A percentile compares a stretch with the other conserved stretches of the same genome.
Conservation (phyloP, 805 yeast genomes). For the Barnettozyma sp. region DNA sequence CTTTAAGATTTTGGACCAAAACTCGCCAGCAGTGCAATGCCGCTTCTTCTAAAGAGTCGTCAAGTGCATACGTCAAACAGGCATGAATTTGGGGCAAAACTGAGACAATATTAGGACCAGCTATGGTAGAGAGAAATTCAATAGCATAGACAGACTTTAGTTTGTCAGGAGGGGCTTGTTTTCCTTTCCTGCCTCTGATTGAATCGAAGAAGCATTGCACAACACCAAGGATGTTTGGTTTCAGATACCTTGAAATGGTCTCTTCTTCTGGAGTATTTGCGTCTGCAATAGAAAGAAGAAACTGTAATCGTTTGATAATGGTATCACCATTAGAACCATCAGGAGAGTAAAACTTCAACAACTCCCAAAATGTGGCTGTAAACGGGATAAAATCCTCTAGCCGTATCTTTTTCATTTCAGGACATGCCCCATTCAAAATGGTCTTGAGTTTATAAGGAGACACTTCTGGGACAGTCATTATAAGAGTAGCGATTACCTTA, state of each 20-base stretch:
- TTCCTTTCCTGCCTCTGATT: constrained; percentile 66
- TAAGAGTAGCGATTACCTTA: constrained; percentile 49
- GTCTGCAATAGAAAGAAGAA: constrained; percentile 27
- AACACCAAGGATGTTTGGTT: constrained; percentile 61
- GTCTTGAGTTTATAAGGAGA: constrained; percentile 44
- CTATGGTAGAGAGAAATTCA: constrained; percentile 51
- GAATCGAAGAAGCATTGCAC: constrained; percentile 75
- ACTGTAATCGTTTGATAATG: constrained; percentile 35
- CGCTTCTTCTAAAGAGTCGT: constrained; percentile 49
- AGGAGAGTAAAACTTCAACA: constrained; percentile 35
- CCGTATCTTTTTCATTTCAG: constrained; percentile 33
- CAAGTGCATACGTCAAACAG: constrained; percentile 74
- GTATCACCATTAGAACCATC: constrained; percentile 27
- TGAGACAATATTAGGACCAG: constrained; percentile 49
- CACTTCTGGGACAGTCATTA: constrained; percentile 43
- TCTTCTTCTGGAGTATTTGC: constrained; percentile 18
- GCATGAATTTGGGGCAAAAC: constrained; percentile 83
- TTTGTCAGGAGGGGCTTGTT: constrained; percentile 66
- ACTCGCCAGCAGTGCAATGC: constrained; percentile 65
- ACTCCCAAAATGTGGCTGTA: constrained; percentile 32
- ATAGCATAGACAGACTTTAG: constrained; percentile 68
- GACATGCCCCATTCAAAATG: constrained; percentile 47
- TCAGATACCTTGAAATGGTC: constrained; percentile 37
- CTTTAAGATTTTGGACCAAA: constrained; percentile 49
- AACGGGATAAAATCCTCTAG: constrained; percentile 25